Evolutionary conservation across 768 basidiomycete genomes (phyloP).

Genomic region (Obba rivulosa): DNA sequence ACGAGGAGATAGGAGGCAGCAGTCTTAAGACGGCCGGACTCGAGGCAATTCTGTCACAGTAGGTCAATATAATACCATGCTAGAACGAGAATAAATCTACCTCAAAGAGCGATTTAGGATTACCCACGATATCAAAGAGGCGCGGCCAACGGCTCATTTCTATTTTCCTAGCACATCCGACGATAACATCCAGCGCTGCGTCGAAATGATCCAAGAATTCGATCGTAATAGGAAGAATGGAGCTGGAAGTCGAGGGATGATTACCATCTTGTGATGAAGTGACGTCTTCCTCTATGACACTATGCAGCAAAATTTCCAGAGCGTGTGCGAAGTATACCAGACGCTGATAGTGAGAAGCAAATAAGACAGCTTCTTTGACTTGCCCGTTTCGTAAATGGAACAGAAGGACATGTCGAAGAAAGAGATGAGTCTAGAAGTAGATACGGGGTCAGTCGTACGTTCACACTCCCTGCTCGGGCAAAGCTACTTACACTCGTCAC

Average conservation of each 20-base stretch:
- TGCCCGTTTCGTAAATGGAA: constrained; percentile 67
- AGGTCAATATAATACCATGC: not conserved
- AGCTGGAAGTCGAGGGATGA: constrained; percentile 3
- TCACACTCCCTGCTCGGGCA: not conserved
- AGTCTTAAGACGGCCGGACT: constrained; percentile 69
- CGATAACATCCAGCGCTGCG: constrained; percentile 85
- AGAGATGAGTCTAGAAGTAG: constrained; percentile 73
- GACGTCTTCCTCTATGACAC: constrained; percentile 83
- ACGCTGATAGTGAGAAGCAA: constrained; percentile 81
- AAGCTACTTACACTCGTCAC: constrained; percentile 69
- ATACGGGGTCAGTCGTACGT: not conserved
- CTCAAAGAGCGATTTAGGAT: constrained; percentile 88
- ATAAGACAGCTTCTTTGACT: constrained; percentile 72
- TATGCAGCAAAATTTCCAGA: constrained; percentile 90
- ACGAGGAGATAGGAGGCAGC: constrained; percentile 92
- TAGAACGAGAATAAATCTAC: constrained; percentile 35
- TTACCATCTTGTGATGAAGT: constrained; percentile 14
- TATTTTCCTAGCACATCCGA: constrained; percentile 93
- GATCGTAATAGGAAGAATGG: constrained; percentile 60
- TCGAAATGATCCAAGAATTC: constrained; percentile 96
- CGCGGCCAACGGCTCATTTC: constrained; percentile 88
- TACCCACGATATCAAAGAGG: constrained; percentile 86
- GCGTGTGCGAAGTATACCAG: constrained; percentile 93
- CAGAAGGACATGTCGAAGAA: constrained; percentile 85
- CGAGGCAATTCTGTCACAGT: constrained; percentile 59